Evolutionary conservation across 305 asterid genomes (phyloP), one percentile per base, ranked within the genome.

Genomic region (Fraxinus sp.): DNA sequence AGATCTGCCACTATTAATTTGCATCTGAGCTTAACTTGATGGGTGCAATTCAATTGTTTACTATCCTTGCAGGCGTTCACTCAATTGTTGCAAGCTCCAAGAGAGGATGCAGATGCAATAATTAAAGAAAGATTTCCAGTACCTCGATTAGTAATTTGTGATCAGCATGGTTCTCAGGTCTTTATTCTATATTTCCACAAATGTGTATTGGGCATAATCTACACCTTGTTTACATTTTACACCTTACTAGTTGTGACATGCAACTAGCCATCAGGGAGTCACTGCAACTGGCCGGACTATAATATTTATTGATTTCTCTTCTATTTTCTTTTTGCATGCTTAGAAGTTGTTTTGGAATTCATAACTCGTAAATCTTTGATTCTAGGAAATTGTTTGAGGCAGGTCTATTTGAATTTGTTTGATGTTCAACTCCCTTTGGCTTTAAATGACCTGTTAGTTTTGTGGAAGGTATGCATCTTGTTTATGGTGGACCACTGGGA

Each of bases 121-220:
- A 80, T 90, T 55, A 91, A 70, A 79, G 98, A 94, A 75, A 91
- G 98, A 86, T 96, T 96, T 87, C 99, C 99, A 36, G 98, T 92
- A 78, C 98, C 99, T 84, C 99, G 99, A 78, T 83, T 92, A 72
- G 99, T 96, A 83, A 86, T 93, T 41, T 96, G 99, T 84, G 99
- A 96, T 89, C 99, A 96, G 79, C 95, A 96, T 77, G 98, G 98
- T 55, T 96, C 99, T 84, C 99, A 96, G 99, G 99, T 96, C 75
- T 70, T 74, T 79, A 66, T 81, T 79, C 77, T 84, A 75, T 84
- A 78, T 78, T 39, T 77, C 87, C 30, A 57, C 64, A 43, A 82
- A 26, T 78, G 49, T 75, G 16, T 79, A 57, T 39, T 66, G 37
- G 46, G 82, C 79, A 66, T 73, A 79, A 43, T 74, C 70, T 78